Conservation (phyloP, 2,329 filamentous ascomycete species). For the Leptodontidium sp. region DNA sequence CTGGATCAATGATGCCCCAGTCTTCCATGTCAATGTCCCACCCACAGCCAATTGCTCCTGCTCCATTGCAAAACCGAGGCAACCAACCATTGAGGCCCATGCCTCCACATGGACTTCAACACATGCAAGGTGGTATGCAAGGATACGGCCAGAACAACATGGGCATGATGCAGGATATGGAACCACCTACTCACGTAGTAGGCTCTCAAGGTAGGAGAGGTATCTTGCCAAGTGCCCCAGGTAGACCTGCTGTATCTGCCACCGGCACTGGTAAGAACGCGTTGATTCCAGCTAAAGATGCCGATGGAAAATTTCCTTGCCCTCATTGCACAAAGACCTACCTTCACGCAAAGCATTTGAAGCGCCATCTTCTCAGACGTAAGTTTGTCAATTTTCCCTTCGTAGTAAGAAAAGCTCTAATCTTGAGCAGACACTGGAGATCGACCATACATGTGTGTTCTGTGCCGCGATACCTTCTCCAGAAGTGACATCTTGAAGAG, state of each 20-base stretch:
- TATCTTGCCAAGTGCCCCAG: conserved; percentile 89
- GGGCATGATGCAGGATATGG: conserved; percentile 60
- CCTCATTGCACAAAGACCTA: conserved; percentile 99
- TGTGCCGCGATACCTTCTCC: conserved; percentile 98
- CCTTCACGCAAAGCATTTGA: conserved; percentile 94
- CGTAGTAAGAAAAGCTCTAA: conserved; percentile 35
- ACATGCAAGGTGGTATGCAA: conserved; percentile 60
- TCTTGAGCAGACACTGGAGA: conserved; percentile 83
- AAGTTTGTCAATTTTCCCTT: conserved; percentile 58
- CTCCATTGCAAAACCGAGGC: conserved; percentile 63
- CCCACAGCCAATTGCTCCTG: conserved; percentile 79
- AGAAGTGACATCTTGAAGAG: conserved; percentile 98
- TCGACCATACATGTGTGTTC: conserved; percentile 96
- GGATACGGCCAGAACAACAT: conserved; percentile 69
- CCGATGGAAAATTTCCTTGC: conserved; percentile 97
- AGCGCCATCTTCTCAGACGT: conserved; percentile 95
- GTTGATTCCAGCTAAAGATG: conserved; percentile 91
- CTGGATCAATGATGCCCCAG: conserved; percentile 70
- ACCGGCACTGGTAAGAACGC: conserved; percentile 77
- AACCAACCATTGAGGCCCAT: conserved; percentile 72
- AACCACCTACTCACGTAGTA: conserved; percentile 87
- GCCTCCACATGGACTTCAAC: conserved; percentile 69
- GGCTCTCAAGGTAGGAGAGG: conserved; percentile 93
- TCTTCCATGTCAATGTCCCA: conserved; percentile 72
- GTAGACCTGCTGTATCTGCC: conserved; percentile 79